Evolutionary conservation across 768 basidiomycete genomes (phyloP), one percentile per base, ranked within the genome.

Genomic region (Coprinopsis marcescibilis): DNA sequence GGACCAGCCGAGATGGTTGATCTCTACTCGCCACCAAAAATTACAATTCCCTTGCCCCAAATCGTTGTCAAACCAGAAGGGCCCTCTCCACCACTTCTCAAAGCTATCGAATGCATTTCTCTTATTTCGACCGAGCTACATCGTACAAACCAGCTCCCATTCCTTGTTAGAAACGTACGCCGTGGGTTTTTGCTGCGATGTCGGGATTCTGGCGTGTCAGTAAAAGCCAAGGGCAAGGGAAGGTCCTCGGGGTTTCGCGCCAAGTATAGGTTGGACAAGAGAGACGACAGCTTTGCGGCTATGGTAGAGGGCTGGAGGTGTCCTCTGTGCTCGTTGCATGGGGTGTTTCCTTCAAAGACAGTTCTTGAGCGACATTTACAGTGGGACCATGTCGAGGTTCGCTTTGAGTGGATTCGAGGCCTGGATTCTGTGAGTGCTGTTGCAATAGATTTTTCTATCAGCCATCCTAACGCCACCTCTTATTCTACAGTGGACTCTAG

Each of bases 21-120:
- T 15, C 40, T 54, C 13, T 44, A 50, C 38, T 39, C 51, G n/a
- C 55, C 55, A 6, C 55, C 55, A 4, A 25, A 25, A 24, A 54
- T 56, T 34, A 50, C 47, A 12, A 54, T 56, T 7, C 34, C 52
- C 4, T 48, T 56, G 7, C 55, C 55, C n/a, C 55, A 56, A 43
- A 52, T 54, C 23, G 38, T 12, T 30, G 43, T 17, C 8, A 34
- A 14, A 11, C 10, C 20, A 17, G 8, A 46, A 13, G 45, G 19
- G 12, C 25, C 23, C 17, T 34, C 32, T 15, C 32, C 32, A 20
- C 12, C 8, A 3, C 34, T 46, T n/a, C 20, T 21, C 20, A 29
- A 32, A 34, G 42, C 51, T 3, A 29, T 54, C 11, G 46, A 49
- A n/a, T 36, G 39, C 11, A 13, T 55, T 4, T 41, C 43, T 12